phyloP scores from a whole-genome alignment of 2,329 filamentous ascomycete genomes.

The Scedosporium dehoogii region DNA sequence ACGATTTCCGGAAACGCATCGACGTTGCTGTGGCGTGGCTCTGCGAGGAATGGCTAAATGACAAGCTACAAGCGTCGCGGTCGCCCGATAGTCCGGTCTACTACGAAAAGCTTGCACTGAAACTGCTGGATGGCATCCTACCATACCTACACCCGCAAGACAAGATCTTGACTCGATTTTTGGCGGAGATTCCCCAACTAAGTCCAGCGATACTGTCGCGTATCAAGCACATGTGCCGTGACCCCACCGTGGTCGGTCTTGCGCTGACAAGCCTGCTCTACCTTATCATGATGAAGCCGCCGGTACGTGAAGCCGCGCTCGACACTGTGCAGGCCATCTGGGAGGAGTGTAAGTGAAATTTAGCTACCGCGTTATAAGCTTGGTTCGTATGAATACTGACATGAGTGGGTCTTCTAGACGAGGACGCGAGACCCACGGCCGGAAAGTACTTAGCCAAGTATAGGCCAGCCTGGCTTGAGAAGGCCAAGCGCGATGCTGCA shows the following conservation, averaged over 20 bases:
- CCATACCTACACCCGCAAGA: conserved; percentile 88
- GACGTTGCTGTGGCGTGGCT: conserved; percentile 90
- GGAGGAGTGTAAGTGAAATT: conserved; percentile 46
- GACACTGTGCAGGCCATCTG: conserved; percentile 59
- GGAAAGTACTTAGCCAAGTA: conserved; percentile 53
- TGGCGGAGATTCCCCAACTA: conserved; percentile 83
- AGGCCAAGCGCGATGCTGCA: conserved; percentile 13
- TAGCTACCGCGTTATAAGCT: background rate
- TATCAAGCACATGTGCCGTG: conserved; percentile 57
- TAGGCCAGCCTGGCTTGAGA: conserved; percentile 42
- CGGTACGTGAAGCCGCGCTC: conserved; percentile 51
- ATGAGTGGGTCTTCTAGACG: conserved; percentile 28
- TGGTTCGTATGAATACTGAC: conserved; percentile 1
- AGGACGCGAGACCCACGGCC: conserved; percentile 53
- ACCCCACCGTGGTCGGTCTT: conserved; percentile 54
- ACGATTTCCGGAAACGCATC: conserved; percentile 83
- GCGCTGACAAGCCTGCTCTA: conserved; percentile 57
- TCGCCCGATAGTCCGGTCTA: conserved; percentile 32
- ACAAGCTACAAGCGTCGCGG: conserved; percentile 42
- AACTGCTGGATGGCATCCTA: conserved; percentile 78
- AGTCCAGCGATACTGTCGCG: conserved; percentile 61
- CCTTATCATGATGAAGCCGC: conserved; percentile 57
- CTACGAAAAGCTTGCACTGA: conserved; percentile 71
- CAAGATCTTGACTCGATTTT: conserved; percentile 78
- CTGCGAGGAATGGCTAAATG: conserved; percentile 97